Evolutionary conservation across 2,329 filamentous ascomycete genomes (phyloP).

Genomic region (Colletotrichum abscissum): DNA sequence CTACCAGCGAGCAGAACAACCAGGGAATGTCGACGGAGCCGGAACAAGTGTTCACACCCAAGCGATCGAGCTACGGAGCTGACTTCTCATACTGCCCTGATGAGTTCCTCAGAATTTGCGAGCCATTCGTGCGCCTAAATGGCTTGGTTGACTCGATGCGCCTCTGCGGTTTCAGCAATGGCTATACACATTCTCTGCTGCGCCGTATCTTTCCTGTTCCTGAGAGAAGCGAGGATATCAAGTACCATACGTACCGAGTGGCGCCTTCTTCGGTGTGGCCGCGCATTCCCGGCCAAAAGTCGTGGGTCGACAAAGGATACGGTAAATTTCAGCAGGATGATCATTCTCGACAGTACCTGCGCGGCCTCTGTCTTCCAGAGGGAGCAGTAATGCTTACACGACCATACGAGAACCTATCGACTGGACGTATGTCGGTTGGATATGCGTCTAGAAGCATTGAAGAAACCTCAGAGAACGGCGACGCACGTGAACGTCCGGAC

Average conservation of each 20-base stretch:
- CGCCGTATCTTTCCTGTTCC: constrained; percentile 41
- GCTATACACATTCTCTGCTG: constrained; percentile 44
- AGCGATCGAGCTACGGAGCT: background rate
- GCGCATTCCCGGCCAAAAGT: constrained; percentile 26
- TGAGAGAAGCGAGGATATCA: background rate
- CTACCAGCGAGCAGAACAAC: background rate
- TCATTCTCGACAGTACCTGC: constrained; percentile 16
- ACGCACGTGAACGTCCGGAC: background rate
- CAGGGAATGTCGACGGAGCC: background rate
- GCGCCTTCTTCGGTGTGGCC: constrained; percentile 31
- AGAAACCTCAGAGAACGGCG: background rate
- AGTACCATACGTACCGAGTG: constrained; percentile 27
- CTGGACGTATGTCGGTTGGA: background rate
- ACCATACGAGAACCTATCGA: background rate
- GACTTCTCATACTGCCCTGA: constrained; percentile 45
- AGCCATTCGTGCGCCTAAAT: constrained; percentile 44
- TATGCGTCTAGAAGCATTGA: background rate
- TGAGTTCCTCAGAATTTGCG: constrained; percentile 44
- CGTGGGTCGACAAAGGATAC: constrained; percentile 20
- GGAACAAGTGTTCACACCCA: constrained; percentile 19
- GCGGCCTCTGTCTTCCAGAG: constrained; percentile 15
- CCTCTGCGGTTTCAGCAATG: constrained; percentile 50
- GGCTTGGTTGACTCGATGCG: constrained; percentile 46
- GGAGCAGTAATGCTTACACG: constrained; percentile 20
- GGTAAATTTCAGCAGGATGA: constrained; percentile 22